Evolutionary conservation across 495 filamentous ascomycete species (phyloP).

Genomic region (Aspergillus coremiiformis): DNA sequence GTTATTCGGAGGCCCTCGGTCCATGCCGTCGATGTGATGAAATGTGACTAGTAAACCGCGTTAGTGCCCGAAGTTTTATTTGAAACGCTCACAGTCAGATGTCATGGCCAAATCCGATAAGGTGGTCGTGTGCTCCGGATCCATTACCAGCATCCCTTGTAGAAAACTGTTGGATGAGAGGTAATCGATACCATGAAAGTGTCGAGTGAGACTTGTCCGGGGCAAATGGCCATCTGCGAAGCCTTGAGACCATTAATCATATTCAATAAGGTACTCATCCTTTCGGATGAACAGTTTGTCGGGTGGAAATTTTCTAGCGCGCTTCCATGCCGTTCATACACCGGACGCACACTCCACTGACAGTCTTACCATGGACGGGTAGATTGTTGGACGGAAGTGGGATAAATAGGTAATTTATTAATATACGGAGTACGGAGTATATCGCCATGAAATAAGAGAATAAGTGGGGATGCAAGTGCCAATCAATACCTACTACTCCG

Average conservation of each 20-base stretch:
- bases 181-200: neutral
- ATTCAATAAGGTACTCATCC: neutral
- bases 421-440: slow-evolving; percentile 7
- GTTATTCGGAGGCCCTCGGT: neutral
- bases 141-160: slow-evolving; percentile 10
- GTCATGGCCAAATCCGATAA: neutral
- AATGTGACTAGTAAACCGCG: slow-evolving; percentile 1
- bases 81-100: neutral
- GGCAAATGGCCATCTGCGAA: neutral
- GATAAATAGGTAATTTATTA: too few relatives aligned
- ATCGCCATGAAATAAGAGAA: neutral
- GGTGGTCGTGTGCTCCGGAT: slow-evolving; percentile 4
- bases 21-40: neutral
- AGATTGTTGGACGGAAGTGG: neutral
- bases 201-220: neutral
- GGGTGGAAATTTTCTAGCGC: slow-evolving; percentile 19
- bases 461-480: neutral
- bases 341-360: slow-evolving; percentile 11
- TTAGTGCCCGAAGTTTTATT: slow-evolving; percentile 8
- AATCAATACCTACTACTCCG: too few relatives aligned
- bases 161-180: slow-evolving; percentile 4
- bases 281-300: slow-evolving; percentile 1
- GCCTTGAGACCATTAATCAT: neutral
- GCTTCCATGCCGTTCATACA: slow-evolving; percentile 13
- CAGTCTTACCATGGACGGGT: neutral